Base-by-base conservation (phyloP, 192 early-diverging fungal species). In the Backusella liffmaniae region DNA sequence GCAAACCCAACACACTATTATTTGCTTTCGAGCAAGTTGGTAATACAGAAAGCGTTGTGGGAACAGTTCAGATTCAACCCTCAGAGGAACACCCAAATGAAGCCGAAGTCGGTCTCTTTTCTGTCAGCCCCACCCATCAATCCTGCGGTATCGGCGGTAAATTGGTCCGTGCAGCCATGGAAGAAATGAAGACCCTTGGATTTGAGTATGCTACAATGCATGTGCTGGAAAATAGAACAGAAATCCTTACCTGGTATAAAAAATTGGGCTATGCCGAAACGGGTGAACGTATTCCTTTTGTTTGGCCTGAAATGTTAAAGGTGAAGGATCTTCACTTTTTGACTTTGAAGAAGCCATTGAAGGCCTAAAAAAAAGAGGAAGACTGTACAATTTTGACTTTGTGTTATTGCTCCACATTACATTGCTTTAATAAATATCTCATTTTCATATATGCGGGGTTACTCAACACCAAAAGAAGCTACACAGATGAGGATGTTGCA, bases 141-240 rank as follows among this genome's bases (percentile, higher is more conserved):
- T 88, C 86, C 13, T 62, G 81, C 12, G 86, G 86, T 16, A 84
- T 88, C 51, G 86, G 86, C 32, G 80, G 84, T 46, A 84, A 83
- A 67, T 73, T 88, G 1, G 76, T 88, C 12, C 77, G 84, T 18
- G 72, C 73, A 15, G 80, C 77, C 2, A 68, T 86, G 73, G 76
- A 83, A 1, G 70, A 79, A n/a, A 70, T 82, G 66, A 44, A 76
- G 32, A 51, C 51, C 5, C 66, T 83, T 67, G 77, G 82, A 5
- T 80, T 75, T 42, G 70, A 75, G 0, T 76, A 81, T n/a, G 83
- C 80, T 15, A 34, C 79, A 0, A 80, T 85, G 10, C 80, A 82
- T 72, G 86, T 86, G 1, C 66, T 87, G 8, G 77, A 79, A 34
- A 79, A 83, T 53, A 77, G 86, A 70, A 30, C 66, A 1, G 86